Conservation (phyloP, 371 early-diverging fungal genomes). For the Thermomucor indicae-seudaticae region DNA sequence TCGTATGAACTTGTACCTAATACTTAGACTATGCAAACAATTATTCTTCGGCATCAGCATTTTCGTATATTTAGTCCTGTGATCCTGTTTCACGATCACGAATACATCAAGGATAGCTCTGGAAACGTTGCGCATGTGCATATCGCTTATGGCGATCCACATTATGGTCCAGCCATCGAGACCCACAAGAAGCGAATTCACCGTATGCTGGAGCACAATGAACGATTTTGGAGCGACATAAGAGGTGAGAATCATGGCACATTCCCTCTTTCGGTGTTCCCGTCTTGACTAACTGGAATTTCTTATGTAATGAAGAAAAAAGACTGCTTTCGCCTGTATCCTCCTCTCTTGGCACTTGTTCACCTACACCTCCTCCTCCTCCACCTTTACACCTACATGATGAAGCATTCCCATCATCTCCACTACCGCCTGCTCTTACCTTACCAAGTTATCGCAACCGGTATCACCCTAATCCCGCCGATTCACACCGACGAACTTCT, state of each 20-base stretch:
- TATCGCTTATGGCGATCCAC: slow-evolving; percentile 29
- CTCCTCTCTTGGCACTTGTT: too few species aligned
- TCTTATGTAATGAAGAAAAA: slow-evolving; percentile 1
- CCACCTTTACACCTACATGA: slow-evolving; percentile 20
- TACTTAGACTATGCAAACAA: not conserved
- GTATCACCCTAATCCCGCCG: not conserved
- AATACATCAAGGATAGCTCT: slow-evolving; percentile 22
- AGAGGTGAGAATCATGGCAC: too few species aligned
- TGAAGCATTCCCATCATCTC: slow-evolving; percentile 10
- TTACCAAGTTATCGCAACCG: not conserved
- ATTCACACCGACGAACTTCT: slow-evolving; percentile 1
- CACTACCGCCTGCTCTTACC: not conserved
- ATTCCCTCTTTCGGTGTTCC: too few species aligned
- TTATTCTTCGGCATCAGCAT: slow-evolving; percentile 2
- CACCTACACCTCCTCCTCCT: slow-evolving; percentile 18
- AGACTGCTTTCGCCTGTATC: slow-evolving; percentile 11
- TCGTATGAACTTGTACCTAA: not conserved
- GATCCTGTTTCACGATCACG: slow-evolving; percentile 38
- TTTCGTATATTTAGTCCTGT: slow-evolving; percentile 33
- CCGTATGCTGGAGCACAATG: slow-evolving; percentile 30
- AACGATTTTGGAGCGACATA: slow-evolving; percentile 27
- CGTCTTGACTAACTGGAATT: not conserved
- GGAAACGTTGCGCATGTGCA: slow-evolving; percentile 27
- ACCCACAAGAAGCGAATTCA: slow-evolving; percentile 24
- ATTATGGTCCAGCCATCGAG: slow-evolving; percentile 23